Conservation (phyloP, 495 filamentous ascomycete species). For the Trichoderma orchidacearum region DNA sequence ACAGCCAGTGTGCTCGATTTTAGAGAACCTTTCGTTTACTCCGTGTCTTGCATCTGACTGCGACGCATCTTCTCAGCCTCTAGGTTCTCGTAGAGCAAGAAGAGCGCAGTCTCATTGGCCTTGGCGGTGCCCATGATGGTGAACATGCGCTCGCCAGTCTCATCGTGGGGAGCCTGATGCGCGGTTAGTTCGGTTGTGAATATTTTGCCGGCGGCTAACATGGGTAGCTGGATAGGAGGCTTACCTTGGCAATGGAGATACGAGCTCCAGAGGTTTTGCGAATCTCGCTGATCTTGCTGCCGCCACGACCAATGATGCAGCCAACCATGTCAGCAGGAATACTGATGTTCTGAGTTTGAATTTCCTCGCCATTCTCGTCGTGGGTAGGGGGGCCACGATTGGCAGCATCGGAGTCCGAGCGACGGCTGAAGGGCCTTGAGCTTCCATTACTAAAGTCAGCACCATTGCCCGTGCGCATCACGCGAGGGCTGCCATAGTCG, state of each 20-base stretch:
- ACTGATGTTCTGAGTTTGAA: slow-evolving; percentile 98
- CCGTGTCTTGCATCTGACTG: slow-evolving; percentile 51
- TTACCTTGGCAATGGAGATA: slow-evolving; percentile 89
- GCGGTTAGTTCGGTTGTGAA: neutral
- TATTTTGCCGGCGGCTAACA: neutral
- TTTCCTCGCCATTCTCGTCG: slow-evolving; percentile 91
- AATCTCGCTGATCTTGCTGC: slow-evolving; percentile 96
- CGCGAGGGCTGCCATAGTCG: slow-evolving; percentile 51
- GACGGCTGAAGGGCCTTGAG: slow-evolving; percentile 50
- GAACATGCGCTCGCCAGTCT: slow-evolving; percentile 97
- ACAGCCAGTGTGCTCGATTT: neutral
- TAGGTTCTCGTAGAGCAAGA: slow-evolving; percentile 94
- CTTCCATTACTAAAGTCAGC: slow-evolving; percentile 88
- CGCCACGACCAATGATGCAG: slow-evolving; percentile 91
- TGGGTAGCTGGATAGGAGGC: too few relatives aligned
- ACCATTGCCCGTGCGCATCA: slow-evolving; percentile 90
- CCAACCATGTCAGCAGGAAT: slow-evolving; percentile 99
- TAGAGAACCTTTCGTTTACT: slow-evolving; percentile 37
- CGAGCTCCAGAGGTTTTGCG: slow-evolving; percentile 88
- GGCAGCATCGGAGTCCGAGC: slow-evolving; percentile 67
- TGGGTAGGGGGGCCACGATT: slow-evolving; percentile 63
- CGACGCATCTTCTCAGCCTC: slow-evolving; percentile 97
- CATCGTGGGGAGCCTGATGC: slow-evolving; percentile 69
- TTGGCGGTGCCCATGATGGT: slow-evolving; percentile 89
- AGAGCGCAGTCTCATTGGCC: slow-evolving; percentile 90